These are phyloP conservation scores for Ulmus americana DNA, from an alignment of 331 rosid genomes.

Conservation along the genomic window DNA sequence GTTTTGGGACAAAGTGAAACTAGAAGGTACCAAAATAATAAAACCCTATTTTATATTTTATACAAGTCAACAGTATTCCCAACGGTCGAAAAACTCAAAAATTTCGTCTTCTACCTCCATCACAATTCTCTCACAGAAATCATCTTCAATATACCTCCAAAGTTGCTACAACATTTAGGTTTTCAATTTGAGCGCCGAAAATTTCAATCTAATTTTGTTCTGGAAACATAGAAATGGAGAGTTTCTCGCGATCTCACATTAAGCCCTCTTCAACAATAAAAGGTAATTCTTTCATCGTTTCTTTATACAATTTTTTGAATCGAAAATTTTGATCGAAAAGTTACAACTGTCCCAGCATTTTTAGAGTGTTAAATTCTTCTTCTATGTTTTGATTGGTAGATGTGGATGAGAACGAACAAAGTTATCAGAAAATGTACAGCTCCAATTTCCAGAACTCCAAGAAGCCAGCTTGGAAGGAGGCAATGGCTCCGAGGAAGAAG, in stretches of 20 bases:
- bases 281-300: not conserved
- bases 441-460: slow-evolving; percentile 14
- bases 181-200: not conserved
- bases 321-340: not conserved
- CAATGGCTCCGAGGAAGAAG: slow-evolving; percentile 22
- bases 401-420: slow-evolving; percentile 29
- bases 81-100: slow-evolving; percentile 20
- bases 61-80: not conserved
- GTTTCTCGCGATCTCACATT: slow-evolving; percentile 9
- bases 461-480: slow-evolving; percentile 22
- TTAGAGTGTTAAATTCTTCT: not conserved
- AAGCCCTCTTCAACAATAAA: slow-evolving; percentile 8
- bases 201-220: not conserved
- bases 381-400: not conserved
- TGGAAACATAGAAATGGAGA: not conserved
- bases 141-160: not conserved
- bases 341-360: not conserved
- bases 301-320: not conserved
- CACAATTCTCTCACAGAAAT: not conserved
- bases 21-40: too few relatives aligned
- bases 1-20: too few relatives aligned
- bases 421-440: slow-evolving; percentile 11
- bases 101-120: not conserved
- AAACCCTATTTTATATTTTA: too few relatives aligned
- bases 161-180: not conserved